These are phyloP conservation scores for Ceratocystis smalleyi DNA, from an alignment of 2,329 filamentous ascomycete genomes.

Conservation along the genomic window DNA sequence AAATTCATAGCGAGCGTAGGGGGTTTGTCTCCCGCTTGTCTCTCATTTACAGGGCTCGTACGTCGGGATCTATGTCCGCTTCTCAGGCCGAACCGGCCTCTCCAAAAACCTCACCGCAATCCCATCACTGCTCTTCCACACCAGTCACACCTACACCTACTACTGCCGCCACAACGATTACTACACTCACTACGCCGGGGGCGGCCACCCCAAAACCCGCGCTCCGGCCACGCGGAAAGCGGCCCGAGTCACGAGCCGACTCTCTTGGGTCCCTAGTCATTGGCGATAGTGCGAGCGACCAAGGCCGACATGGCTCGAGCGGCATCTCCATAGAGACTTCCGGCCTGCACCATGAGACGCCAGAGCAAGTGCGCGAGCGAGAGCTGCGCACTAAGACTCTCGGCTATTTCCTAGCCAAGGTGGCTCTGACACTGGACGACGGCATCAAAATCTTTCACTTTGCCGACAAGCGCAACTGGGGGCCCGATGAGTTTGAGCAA, in stretches of 20 bases:
- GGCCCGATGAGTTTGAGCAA: conserved; percentile 44
- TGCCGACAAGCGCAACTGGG: conserved; percentile 44
- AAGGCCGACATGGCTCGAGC: not conserved
- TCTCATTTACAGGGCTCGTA: not conserved
- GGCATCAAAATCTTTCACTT: conserved; percentile 39
- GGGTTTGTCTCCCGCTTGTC: not conserved
- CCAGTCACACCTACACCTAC: not conserved
- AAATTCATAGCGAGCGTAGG: not conserved
- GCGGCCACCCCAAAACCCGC: not conserved
- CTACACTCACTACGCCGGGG: not conserved
- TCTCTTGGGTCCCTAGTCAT: conserved; percentile 5
- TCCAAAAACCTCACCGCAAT: not conserved
- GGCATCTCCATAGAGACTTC: not conserved
- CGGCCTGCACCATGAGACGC: conserved; percentile 5
- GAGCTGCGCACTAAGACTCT: conserved; percentile 34
- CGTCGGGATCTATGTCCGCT: conserved; percentile 13
- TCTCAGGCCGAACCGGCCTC: conserved; percentile 11
- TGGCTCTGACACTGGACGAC: conserved; percentile 39
- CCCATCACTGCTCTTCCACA: not conserved
- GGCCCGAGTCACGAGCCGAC: conserved; percentile 10
- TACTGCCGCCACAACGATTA: not conserved
- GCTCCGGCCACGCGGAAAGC: conserved; percentile 14
- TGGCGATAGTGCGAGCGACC: not conserved
- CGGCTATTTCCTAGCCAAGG: conserved; percentile 41
- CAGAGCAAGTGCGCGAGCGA: conserved; percentile 18